Evolutionary conservation across 192 early-diverging fungal species (phyloP), one percentile per base, ranked within the genome.

Genomic region (Umbelopsis isabellina): DNA sequence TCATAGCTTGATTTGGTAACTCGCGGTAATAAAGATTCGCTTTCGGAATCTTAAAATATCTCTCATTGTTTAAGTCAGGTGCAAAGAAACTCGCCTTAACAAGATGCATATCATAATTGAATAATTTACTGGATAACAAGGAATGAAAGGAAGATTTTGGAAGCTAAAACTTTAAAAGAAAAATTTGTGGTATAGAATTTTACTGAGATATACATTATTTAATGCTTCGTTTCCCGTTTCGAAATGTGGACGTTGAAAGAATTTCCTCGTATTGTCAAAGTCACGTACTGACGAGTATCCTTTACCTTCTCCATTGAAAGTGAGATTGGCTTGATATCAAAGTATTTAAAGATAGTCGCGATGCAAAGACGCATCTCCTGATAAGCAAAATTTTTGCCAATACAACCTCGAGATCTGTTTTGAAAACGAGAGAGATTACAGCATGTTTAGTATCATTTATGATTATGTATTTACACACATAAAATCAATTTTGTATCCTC

Each of bases 281-380:
- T 77, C 7, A 77, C 46, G 27, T 69, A 77, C 10, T 69, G 67
- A 45, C 75, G 67, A 23, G 27, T 21, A 12, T 77, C 86, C 65
- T 96, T 91, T 49, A 87, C 86, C 0, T 72, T 25, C 25, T 77
- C 61, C 80, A 94, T 91, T 65, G 95, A 91, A 23, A 88, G 5
- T 15, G 68, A 44, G 1, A 87, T 78, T 35, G 74, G 67, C 20
- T 69, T 70, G 20, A 87, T 74, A 0, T 85, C 77, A 69, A 80
- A 88, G 1, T 61, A 71, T 27, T 69, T 75, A 13, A 88, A 35
- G 5, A 88, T 48, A 10, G 75, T 67, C n/a, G 82, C 71, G 22
- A 88, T 35, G 15, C 73, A 69, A 16, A 87, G 41, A n/a, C 79
- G 74, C 78, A 88, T 84, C 73, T 87, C 84, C 69, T 78, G 79